These are phyloP conservation scores for Priceomyces medius DNA, from an alignment of 805 yeast genomes.

Conservation along the genomic window DNA sequence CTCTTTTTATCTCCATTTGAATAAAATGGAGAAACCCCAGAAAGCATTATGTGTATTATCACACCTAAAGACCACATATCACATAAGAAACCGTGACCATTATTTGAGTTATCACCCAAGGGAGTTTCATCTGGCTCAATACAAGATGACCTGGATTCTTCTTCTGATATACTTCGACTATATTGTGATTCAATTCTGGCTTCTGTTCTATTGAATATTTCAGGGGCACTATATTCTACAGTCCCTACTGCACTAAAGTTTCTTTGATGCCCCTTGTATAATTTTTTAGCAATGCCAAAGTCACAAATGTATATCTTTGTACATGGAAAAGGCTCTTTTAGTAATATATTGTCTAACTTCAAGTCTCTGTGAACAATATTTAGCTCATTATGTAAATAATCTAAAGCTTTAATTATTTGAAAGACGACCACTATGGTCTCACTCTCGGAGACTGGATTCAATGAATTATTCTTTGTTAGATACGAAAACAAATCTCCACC, in stretches of 20 bases:
- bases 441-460: slow-evolving; percentile 49
- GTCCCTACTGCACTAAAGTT: slow-evolving; percentile 59
- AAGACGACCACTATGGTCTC: slow-evolving; percentile 53
- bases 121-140: not conserved
- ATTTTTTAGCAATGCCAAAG: slow-evolving; percentile 52
- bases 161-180: not conserved
- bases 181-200: not conserved
- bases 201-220: slow-evolving; percentile 43
- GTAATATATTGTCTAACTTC: slow-evolving; percentile 62
- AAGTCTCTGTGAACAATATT: slow-evolving; percentile 67
- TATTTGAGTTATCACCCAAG: not conserved
- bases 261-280: slow-evolving; percentile 23
- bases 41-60: slow-evolving; percentile 54
- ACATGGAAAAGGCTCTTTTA: slow-evolving; percentile 52
- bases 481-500: slow-evolving; percentile 64
- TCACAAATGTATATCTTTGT: slow-evolving; percentile 62
- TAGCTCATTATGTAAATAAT: slow-evolving; percentile 48
- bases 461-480: slow-evolving; percentile 39
- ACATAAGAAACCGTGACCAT: slow-evolving; percentile 55
- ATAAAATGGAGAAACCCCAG: slow-evolving; percentile 66
- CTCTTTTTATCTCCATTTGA: slow-evolving; percentile 35
- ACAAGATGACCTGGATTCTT: no score
- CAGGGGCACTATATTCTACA: slow-evolving; percentile 73
- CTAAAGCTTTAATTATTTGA: slow-evolving; percentile 57
- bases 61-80: slow-evolving; percentile 74